Evolutionary conservation across 306 rosid species (phyloP), one percentile per base, ranked within the genome.

Genomic region (Trifolium subterraneum): DNA sequence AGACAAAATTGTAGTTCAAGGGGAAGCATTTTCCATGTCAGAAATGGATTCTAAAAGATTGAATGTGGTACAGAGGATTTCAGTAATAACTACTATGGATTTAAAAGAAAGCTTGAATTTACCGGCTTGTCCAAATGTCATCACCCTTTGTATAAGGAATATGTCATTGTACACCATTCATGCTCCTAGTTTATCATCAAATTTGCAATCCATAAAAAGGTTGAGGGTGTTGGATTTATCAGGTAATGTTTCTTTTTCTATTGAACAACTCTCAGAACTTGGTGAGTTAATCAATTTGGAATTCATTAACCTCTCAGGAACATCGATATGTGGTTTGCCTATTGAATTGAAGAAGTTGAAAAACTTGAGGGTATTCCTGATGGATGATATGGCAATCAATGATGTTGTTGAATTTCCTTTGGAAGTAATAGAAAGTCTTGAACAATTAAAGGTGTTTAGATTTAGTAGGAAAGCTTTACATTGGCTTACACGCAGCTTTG

Each of bases 241-340:
- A 3, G 0, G 3, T 3, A 12, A 0, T 2, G 0, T 0, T 6
- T 14, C 0, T 2, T 0, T 0, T 6, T 14, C 0, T 15, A 0
- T 7, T 14, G 0, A 3, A 8, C 0, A 0, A 6, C 1, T 44
- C 7, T 9, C 12, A 6, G 65, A 33, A 35, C 22, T 77, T 4
- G 64, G 70, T 1, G 4, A 11, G 2, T 73, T 80, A 15, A 19
- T 73, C 20, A 61, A 29, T 48, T 73, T 73, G 79, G 70, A 73
- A 22, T 73, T 11, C 29, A 42, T 73, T 45, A 47, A 79, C 48
- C 70, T 73, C 8, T 73, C 75, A 31, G 0, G 6, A 20, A 5
- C 68, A 23, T 0, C 0, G 0, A 0, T 0, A 33, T 2, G 11
- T 0, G 0, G 1, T 0, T 36, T 47, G n/a, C 59, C 36, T 7